Conservation (phyloP, 768 basidiomycete genomes). For the Collybia nuda region DNA sequence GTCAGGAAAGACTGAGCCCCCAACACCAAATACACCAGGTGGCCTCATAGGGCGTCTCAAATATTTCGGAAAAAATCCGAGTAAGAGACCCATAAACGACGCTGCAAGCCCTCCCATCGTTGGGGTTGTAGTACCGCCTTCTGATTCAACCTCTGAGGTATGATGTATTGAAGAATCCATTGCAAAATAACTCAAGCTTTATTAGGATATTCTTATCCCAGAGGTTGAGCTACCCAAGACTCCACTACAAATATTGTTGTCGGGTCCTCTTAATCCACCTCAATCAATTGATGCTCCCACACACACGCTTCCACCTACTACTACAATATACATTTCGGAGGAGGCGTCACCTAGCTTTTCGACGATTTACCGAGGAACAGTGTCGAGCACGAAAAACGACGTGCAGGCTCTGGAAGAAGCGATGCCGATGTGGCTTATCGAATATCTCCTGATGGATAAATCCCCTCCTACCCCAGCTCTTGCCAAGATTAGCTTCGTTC, state of each 20-base stretch:
- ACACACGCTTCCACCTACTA: conserved; percentile 54
- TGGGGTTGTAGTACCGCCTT: conserved; percentile 18
- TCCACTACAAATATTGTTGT: conserved; percentile 53
- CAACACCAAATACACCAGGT: conserved; percentile 51
- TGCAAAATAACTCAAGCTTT: too few relatives aligned
- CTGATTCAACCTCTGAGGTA: conserved; percentile 24
- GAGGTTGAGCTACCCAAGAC: conserved; percentile 30
- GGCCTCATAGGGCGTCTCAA: conserved; percentile 82
- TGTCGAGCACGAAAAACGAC: conserved; percentile 48
- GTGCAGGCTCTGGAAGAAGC: conserved; percentile 59
- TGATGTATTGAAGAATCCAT: background rate
- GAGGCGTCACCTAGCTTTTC: conserved; percentile 76
- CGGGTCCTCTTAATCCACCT: conserved; percentile 64
- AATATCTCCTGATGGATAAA: conserved; percentile 78
- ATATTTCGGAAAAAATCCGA: conserved; percentile 64
- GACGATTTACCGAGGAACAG: conserved; percentile 73
- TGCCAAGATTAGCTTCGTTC: conserved; percentile 85
- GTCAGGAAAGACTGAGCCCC: conserved; percentile 31
- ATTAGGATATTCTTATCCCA: conserved; percentile 11
- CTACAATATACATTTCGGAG: conserved; percentile 77
- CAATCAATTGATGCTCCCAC: conserved; percentile 70
- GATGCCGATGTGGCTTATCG: conserved; percentile 87
- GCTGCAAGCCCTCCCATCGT: conserved; percentile 24
- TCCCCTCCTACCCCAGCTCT: conserved; percentile 46
- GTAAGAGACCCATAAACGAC: conserved; percentile 36